Evolutionary conservation across 352 stramenopile genomes (phyloP), one percentile per base, ranked within the genome.

Genomic region (Pythium sp.): DNA sequence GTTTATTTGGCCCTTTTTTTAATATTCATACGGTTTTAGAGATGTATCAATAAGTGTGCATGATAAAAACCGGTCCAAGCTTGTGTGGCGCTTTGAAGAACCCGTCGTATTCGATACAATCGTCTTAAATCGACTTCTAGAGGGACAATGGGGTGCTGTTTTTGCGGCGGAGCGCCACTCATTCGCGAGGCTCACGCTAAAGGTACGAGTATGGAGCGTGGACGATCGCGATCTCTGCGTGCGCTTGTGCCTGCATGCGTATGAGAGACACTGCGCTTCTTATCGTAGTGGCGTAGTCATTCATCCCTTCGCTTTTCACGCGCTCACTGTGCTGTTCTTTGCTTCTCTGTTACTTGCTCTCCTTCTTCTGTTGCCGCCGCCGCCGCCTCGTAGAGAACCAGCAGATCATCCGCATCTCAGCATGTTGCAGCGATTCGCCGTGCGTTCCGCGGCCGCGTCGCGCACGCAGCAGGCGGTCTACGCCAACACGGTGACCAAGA

Each of bases 361-460:
- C 22, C 14, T 9, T 34, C 22, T 41, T 58, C 20, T 22, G 20
- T 62, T 28, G 20, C 11, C 9, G 20, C 3, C 11, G 36, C 30
- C 57, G 12, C 20, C 56, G 9, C n/a, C 14, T 24, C 22, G 11
- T 15, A 63, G 58, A 63, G 58, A 63, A 46, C 43, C 24, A 60
- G 32, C 28, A 34, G 47, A 55, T 55, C 47, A 4, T 38, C n/a
- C 43, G 24, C 11, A 36, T 58, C 26, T 38, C 34, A 62, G 36
- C 24, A 90, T 91, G 82, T 72, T 91, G 62, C 82, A 89, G 72
- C 82, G 82, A 67, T 89, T 91, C 61, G 80, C 79, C 24, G 68
- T 72, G 26, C 82, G 82, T 66, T 73, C 73, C 51, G 59, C 71
- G 34, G 72, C 66, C 58, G 74, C 72, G 7, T 71, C 69, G 46